These are phyloP conservation scores for Trichoderma gamsii DNA, from an alignment of 495 filamentous ascomycete genomes.

Conservation along the genomic window DNA sequence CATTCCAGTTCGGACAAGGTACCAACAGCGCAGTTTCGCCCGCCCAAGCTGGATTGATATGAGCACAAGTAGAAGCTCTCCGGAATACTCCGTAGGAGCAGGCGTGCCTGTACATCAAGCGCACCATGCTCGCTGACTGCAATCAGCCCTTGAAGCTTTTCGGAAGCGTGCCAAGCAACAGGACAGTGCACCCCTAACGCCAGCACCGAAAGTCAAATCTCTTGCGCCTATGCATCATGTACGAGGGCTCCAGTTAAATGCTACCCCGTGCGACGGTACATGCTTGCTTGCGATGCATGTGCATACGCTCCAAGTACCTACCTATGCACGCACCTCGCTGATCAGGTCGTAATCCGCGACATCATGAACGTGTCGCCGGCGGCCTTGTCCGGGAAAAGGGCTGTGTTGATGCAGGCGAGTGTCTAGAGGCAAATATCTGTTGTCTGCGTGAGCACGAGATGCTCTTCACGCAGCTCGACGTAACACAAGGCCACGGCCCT, in stretches of 20 bases:
- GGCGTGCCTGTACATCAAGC: not conserved
- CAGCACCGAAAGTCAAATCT: conserved; percentile 13
- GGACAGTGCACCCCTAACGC: conserved; percentile 5
- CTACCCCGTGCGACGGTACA: not conserved
- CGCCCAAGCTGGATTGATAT: not conserved
- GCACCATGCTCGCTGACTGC: not conserved
- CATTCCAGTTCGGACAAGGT: not conserved
- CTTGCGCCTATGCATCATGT: conserved; percentile 9
- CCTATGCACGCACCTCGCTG: not conserved
- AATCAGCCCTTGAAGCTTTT: not conserved
- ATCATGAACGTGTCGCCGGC: not conserved
- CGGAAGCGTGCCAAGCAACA: not conserved
- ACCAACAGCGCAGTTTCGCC: not conserved
- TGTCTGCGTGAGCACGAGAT: not conserved
- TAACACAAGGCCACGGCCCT: not conserved
- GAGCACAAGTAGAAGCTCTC: not conserved
- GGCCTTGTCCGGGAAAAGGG: not conserved
- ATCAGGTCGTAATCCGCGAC: not conserved
- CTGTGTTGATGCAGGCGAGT: not conserved
- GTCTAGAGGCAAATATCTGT: not conserved
- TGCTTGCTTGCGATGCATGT: not conserved
- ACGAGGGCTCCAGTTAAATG: conserved; percentile 12
- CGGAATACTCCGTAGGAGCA: not conserved
- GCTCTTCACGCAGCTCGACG: not conserved
- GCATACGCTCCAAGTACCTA: not conserved